Conservation (phyloP, 192 early-diverging fungal species). For the Paraglomus occultum region DNA sequence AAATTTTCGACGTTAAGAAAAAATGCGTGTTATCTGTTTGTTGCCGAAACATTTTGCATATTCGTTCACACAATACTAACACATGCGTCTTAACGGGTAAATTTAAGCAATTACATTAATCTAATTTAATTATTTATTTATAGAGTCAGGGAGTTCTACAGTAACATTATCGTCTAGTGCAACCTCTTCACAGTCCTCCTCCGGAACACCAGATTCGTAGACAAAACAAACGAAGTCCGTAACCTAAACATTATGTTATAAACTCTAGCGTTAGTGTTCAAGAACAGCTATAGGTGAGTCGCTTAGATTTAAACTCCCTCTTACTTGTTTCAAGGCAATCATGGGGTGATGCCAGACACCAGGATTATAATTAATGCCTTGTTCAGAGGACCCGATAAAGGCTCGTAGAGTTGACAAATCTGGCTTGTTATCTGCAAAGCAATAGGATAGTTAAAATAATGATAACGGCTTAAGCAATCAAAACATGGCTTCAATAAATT, state of each 20-base stretch:
- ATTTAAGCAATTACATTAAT: too few species aligned
- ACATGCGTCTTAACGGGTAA: too few species aligned
- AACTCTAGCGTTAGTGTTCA: neutral
- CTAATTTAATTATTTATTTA: too few species aligned
- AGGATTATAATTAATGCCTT: conserved; percentile 80
- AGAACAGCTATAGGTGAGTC: neutral
- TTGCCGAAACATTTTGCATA: too few species aligned
- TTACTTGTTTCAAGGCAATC: conserved; percentile 62
- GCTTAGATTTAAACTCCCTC: neutral
- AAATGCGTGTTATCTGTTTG: too few species aligned
- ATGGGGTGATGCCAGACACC: conserved; percentile 93
- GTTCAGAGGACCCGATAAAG: conserved; percentile 65
- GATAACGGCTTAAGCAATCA: neutral
- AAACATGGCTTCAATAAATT: neutral
- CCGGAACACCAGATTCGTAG: conserved; percentile 69
- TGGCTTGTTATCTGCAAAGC: conserved; percentile 56
- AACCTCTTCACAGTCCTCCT: conserved; percentile 76
- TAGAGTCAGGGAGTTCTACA: too few species aligned
- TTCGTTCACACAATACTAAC: too few species aligned
- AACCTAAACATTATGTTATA: conserved; percentile 31
- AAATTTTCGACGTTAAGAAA: too few species aligned
- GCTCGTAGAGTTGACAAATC: conserved; percentile 71
- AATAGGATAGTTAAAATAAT: neutral
- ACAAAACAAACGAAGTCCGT: conserved; percentile 74
- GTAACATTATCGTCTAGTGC: conserved; percentile 22